Conservation (phyloP, 2,329 filamentous ascomycete genomes). For the Pseudogymnoascus sp. region DNA sequence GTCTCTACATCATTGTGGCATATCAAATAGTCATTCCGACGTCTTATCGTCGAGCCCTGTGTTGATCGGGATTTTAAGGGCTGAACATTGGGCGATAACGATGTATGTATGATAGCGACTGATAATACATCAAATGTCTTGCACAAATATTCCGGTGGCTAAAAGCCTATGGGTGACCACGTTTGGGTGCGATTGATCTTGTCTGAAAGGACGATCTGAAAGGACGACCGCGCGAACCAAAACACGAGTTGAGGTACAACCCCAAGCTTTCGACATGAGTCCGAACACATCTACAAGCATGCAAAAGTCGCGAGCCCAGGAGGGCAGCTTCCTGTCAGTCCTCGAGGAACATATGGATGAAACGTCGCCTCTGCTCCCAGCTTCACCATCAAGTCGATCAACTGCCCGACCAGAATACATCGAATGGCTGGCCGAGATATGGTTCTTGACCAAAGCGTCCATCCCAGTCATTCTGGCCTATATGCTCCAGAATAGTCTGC, state of each 20-base stretch:
- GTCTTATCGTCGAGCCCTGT: not conserved
- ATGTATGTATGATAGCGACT: not conserved
- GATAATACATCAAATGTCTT: not conserved
- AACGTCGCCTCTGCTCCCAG: not conserved
- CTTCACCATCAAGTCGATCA: constrained; percentile 26
- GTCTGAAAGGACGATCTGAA: not conserved
- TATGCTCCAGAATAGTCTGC: constrained; percentile 75
- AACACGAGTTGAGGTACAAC: not conserved
- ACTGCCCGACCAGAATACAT: constrained; percentile 40
- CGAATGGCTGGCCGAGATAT: constrained; percentile 51
- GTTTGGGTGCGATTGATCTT: not conserved
- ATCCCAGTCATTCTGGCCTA: constrained; percentile 79
- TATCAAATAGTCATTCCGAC: not conserved
- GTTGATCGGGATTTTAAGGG: not conserved
- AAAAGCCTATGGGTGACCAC: not conserved
- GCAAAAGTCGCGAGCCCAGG: not conserved
- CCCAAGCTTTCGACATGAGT: not conserved
- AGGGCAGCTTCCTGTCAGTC: not conserved
- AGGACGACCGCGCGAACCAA: not conserved
- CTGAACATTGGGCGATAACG: not conserved
- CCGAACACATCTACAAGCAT: not conserved
- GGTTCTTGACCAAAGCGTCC: constrained; percentile 60
- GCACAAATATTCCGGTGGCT: not conserved
- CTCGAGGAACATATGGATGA: not conserved
- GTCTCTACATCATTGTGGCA: not conserved